Base-by-base conservation (phyloP, 2,329 filamentous ascomycete genomes). In the Emericellopsis atlantica region DNA sequence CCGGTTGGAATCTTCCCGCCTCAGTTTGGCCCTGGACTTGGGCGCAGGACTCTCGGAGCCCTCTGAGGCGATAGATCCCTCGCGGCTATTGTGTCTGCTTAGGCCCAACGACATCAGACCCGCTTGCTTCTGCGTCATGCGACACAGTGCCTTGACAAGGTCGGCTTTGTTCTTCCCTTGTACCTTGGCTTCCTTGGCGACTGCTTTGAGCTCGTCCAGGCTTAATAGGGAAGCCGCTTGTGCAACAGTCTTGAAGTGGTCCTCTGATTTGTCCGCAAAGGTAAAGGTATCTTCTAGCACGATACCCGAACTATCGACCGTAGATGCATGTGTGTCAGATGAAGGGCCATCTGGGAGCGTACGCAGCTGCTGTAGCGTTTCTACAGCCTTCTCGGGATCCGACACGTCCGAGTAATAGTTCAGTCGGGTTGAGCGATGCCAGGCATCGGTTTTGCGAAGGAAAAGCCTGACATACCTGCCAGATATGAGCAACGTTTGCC, bases 161-260 rank as follows among this genome's bases (percentile, higher is more conserved):
- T 93, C 88, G 31, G 74, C 68, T 57, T 98, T 98, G 51, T 84
- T 95, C 58, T 85, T 92, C 2, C 90, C 90, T 50, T 84, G 78
- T 0, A 93, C 73, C 50, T 88, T 95, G 4, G 80, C 84, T 48
- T 95, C 86, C 55, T 86, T 95, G 2, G 88, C 85, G 10, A 98
- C 61, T 0, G 60, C 56, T 55, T 92, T 96, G 18, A 96, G 68
- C 61, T 98, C 92, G 37, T 95, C 88, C 0, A 96, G 66, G n/a
- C 79, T 76, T 5, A 98, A 63, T 1, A 96, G 65, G 1, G 81
- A 77, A 0, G 85, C 84, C 3, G 89, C 89, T 56, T 95, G 87
- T 55, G 94, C 82, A 2, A 96, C 62, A 1, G 79, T 82, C 6
- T 69, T 79, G 45, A 96, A 88, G 44, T 73, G 67, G 8, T 82